A percentile compares a stretch with the other conserved stretches of the same genome.
phyloP scores from a whole-genome alignment of 441 rosid species.

The Rhodomyrtus psidioides region DNA sequence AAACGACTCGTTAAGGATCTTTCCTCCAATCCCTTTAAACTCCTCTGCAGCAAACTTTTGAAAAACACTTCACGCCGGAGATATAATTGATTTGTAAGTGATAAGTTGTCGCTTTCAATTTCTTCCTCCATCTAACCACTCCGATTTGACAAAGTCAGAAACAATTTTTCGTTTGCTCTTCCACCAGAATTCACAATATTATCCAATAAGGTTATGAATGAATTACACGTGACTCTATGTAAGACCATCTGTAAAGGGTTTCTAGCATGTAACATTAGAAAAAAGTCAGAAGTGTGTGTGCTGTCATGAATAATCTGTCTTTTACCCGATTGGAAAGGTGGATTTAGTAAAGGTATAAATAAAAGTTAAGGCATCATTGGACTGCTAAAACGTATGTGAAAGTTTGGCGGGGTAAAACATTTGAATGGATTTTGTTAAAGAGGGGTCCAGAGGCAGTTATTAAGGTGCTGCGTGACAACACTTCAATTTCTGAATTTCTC shows the following conservation, averaged over 20 bases:
- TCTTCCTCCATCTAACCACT: neutral
- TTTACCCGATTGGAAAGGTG: neutral
- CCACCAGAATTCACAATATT: neutral
- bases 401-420: neutral
- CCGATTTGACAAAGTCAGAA: neutral
- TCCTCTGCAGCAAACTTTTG: neutral
- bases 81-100: neutral
- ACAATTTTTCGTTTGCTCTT: too few species aligned
- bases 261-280: neutral
- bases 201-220: neutral
- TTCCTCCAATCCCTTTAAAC: neutral
- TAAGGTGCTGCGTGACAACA: too few species aligned
- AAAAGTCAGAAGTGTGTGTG: neutral
- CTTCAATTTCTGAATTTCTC: too few species aligned
- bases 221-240: neutral
- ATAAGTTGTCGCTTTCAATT: neutral
- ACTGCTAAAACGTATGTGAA: neutral
- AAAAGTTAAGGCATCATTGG: neutral
- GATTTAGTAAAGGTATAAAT: neutral
- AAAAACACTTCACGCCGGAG: neutral
- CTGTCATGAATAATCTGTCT: neutral
- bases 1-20: neutral
- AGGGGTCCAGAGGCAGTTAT: neutral
- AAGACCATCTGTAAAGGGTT: neutral
- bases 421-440: neutral